Evolutionary conservation across 2,329 filamentous ascomycete genomes (phyloP).

Genomic region (Coniosporium tulheliwenetii): DNA sequence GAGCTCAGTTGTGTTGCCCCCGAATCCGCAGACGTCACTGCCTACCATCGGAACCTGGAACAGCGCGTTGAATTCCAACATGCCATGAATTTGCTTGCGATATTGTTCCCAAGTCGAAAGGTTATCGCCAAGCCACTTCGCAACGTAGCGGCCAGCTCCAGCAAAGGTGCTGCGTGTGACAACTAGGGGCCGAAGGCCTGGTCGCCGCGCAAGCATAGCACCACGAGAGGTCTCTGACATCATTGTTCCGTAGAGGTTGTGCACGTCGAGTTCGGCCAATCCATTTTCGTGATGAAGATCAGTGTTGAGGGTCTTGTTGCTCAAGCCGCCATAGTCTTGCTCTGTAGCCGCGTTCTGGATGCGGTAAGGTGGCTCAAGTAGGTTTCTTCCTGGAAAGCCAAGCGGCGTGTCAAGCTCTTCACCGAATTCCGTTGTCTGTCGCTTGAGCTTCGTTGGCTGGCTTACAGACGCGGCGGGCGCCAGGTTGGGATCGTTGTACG

Average conservation of each 20-base stretch:
- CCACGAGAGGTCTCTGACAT: slow-evolving; percentile 52
- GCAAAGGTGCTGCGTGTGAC: slow-evolving; percentile 66
- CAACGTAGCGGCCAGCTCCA: slow-evolving; percentile 46
- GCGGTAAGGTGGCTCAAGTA: slow-evolving; percentile 48
- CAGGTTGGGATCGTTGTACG: slow-evolving; percentile 14
- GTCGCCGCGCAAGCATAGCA: slow-evolving; percentile 52
- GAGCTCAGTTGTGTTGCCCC: slow-evolving; percentile 46
- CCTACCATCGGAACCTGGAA: slow-evolving; percentile 34
- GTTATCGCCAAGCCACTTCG: slow-evolving; percentile 48
- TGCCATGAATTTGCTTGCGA: slow-evolving; percentile 22
- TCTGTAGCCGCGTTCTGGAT: slow-evolving; percentile 44
- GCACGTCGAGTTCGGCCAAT: slow-evolving; percentile 55
- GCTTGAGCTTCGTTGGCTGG: slow-evolving; percentile 1
- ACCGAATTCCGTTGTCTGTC: not conserved
- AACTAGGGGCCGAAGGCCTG: slow-evolving; percentile 48
- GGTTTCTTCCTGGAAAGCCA: slow-evolving; percentile 46
- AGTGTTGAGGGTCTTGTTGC: slow-evolving; percentile 41
- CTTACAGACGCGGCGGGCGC: slow-evolving; percentile 5
- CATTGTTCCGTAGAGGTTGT: slow-evolving; percentile 63
- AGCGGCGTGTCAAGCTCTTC: slow-evolving; percentile 6
- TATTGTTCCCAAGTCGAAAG: slow-evolving; percentile 28
- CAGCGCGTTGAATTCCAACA: slow-evolving; percentile 29
- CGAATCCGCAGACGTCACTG: slow-evolving; percentile 63
- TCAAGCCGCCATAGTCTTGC: slow-evolving; percentile 16
- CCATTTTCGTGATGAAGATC: slow-evolving; percentile 54